Evolutionary conservation across 768 basidiomycete species (phyloP).

Genomic region (Boletus vinaceobasis): DNA sequence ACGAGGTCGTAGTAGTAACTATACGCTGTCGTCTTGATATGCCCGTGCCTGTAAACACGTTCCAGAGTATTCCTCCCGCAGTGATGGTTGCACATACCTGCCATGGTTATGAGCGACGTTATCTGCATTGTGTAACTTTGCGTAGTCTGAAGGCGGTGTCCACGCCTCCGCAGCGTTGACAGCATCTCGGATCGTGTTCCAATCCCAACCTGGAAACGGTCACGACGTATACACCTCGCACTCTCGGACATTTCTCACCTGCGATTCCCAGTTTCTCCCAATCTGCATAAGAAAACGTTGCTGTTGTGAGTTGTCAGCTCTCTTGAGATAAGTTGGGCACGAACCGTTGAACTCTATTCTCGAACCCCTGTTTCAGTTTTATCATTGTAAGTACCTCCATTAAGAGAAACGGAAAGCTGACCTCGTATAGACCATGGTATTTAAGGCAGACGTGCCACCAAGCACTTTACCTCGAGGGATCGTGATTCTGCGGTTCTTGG

Average conservation of each 20-base stretch:
- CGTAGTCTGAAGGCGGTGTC: conserved; percentile 11
- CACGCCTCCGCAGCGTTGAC: conserved; percentile 13
- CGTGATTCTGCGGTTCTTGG: conserved; percentile 6
- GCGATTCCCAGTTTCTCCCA: conserved; percentile 13
- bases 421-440: conserved; percentile 12
- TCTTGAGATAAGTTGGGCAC: not conserved
- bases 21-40: conserved; percentile 15
- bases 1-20: conserved; percentile 16
- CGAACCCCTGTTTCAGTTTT: conserved; percentile 6
- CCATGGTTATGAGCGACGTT: conserved; percentile 8
- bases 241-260: conserved; percentile 5
- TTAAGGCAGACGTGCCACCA: conserved; percentile 13
- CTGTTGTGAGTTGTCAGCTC: not conserved
- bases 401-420: not conserved
- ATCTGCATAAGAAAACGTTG: not conserved
- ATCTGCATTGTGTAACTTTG: conserved; percentile 13
- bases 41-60: conserved; percentile 1
- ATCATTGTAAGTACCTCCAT: not conserved
- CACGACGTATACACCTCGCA: not conserved
- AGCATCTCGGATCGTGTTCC: conserved; percentile 10
- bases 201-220: conserved; percentile 12
- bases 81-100: conserved; percentile 1
- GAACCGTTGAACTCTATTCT: conserved; percentile 15
- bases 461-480: conserved; percentile 12
- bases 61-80: not conserved